These are phyloP conservation scores for Parasarocladium wereldwijsianum DNA, from an alignment of 2,329 filamentous ascomycete species.

Conservation along the genomic window DNA sequence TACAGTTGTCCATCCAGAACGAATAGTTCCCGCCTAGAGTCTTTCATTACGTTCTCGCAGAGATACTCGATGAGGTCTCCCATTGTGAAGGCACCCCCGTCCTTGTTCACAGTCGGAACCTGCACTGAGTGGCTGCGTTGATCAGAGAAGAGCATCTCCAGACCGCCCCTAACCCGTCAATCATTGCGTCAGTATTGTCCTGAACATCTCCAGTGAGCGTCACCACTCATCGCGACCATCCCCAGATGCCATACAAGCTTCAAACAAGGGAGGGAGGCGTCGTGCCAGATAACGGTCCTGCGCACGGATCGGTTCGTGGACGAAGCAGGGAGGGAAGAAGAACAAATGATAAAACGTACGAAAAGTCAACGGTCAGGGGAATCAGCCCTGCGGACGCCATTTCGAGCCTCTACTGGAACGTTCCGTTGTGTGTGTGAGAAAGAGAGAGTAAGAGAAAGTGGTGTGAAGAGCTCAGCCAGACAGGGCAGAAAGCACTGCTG, in stretches of 20 bases:
- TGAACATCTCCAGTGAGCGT: background rate
- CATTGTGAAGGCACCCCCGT: constrained; percentile 51
- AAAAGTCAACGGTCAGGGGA: constrained; percentile 47
- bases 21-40: constrained; percentile 75
- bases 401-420: too few species aligned
- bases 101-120: constrained; percentile 47
- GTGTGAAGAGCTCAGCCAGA: too few species aligned
- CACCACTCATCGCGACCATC: background rate
- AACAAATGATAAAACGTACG: constrained; percentile 18
- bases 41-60: constrained; percentile 70
- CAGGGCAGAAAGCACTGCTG: too few species aligned
- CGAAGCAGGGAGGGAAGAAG: background rate
- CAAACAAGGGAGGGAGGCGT: background rate
- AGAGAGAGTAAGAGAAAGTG: too few species aligned
- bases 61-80: constrained; percentile 66
- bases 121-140: constrained; percentile 56
- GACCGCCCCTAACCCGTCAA: constrained; percentile 52
- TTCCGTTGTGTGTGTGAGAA: too few species aligned
- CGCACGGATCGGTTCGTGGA: background rate
- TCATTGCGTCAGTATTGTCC: background rate
- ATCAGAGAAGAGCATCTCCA: constrained; percentile 88
- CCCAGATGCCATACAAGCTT: background rate
- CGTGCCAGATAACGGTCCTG: background rate
- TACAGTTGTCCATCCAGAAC: constrained; percentile 80
- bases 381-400: too few species aligned